phyloP scores from a whole-genome alignment of 768 basidiomycete species.

The Amanita pseudoporphyria region DNA sequence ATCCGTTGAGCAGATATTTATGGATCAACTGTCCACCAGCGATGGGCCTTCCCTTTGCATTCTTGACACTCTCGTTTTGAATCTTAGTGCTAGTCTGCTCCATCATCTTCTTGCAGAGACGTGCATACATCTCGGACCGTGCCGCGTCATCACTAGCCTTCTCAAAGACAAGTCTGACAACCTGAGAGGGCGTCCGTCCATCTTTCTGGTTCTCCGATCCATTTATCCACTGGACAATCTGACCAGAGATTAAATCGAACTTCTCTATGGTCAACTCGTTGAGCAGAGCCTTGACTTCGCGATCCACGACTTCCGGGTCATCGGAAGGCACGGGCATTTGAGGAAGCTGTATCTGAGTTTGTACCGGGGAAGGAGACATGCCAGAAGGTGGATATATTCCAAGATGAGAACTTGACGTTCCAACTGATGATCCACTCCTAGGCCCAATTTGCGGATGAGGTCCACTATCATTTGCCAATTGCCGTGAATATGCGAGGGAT shows the following conservation, averaged over 20 bases:
- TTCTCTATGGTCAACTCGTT: too few relatives aligned
- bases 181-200: constrained; percentile 88
- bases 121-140: constrained; percentile 95
- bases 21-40: constrained; percentile 92
- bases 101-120: too few relatives aligned
- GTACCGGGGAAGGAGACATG: constrained; percentile 31
- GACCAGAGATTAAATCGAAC: constrained; percentile 89
- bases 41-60: constrained; percentile 77
- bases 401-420: constrained; percentile 61
- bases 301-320: constrained; percentile 78
- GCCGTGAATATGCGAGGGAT: constrained; percentile 56
- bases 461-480: constrained; percentile 51
- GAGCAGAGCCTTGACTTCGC: too few relatives aligned
- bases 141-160: constrained; percentile 95
- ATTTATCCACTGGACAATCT: constrained; percentile 94
- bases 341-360: constrained; percentile 26
- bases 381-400: constrained; percentile 46
- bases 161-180: constrained; percentile 93
- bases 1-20: constrained; percentile 92
- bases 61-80: constrained; percentile 80
- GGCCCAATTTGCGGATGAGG: constrained; percentile 50
- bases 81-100: constrained; percentile 81
- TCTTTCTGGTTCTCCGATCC: constrained; percentile 88
- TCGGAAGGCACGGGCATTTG: constrained; percentile 40
- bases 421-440: constrained; percentile 42